Percentiles rank a stretch among this genome's conserved stretches.
Conservation (phyloP, 768 basidiomycete genomes). For the Kwoniella heveanensis region DNA sequence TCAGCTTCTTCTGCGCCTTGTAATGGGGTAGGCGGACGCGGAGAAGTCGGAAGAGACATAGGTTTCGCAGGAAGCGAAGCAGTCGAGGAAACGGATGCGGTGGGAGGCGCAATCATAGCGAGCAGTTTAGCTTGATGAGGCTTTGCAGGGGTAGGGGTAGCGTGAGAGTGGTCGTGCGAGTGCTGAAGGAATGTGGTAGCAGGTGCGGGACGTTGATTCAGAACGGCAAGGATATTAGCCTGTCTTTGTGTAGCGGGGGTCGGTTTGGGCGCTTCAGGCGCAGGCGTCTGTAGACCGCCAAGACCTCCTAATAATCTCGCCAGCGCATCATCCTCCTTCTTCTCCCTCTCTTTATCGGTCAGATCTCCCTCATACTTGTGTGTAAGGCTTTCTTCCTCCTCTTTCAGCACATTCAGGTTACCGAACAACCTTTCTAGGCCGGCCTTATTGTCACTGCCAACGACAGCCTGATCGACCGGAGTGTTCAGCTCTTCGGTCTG, state of each 20-base stretch:
- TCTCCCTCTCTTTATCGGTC: conserved; percentile 21
- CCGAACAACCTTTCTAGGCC: conserved; percentile 41
- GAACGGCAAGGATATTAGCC: conserved; percentile 37
- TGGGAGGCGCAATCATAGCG: conserved; percentile 26
- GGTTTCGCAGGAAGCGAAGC: conserved; percentile 13
- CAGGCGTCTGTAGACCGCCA: conserved; percentile 69
- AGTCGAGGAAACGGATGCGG: neutral
- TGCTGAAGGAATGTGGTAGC: neutral
- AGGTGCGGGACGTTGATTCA: conserved; percentile 24
- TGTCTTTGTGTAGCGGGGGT: conserved; percentile 26
- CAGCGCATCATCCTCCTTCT: conserved; percentile 41
- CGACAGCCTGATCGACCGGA: conserved; percentile 3
- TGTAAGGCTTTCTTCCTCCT: conserved; percentile 17
- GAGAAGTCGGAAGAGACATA: conserved; percentile 37
- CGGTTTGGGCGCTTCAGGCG: conserved; percentile 60
- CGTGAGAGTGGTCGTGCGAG: neutral
- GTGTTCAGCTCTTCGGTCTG: conserved; percentile 36
- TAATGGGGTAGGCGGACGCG: conserved; percentile 23
- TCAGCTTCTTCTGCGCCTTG: conserved; percentile 21
- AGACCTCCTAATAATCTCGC: conserved; percentile 60
- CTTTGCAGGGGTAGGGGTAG: conserved; percentile 16
- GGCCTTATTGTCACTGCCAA: conserved; percentile 29
- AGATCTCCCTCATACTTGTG: neutral
- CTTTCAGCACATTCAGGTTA: conserved; percentile 21
- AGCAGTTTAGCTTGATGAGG: conserved; percentile 40